Evolutionary conservation across 2,329 filamentous ascomycete species (phyloP).

Genomic region (Penicillium frequentans): DNA sequence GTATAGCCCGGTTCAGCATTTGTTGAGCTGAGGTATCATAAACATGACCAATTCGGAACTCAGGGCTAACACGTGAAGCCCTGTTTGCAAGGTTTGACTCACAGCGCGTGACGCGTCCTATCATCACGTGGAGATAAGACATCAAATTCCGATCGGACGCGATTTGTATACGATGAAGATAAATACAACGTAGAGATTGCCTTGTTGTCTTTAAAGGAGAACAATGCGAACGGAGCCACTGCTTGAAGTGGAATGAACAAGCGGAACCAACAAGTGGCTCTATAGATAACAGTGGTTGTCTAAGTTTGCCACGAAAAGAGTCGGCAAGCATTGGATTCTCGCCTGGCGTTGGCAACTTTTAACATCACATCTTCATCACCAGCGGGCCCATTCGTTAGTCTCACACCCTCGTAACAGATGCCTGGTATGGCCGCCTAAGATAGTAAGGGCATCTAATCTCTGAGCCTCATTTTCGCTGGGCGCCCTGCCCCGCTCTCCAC

Average conservation of each 20-base stretch:
- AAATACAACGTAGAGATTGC: background rate
- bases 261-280: background rate
- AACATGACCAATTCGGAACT: background rate
- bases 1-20: background rate
- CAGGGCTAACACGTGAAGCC: background rate
- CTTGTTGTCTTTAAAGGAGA: too few relatives aligned
- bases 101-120: background rate
- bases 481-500: background rate
- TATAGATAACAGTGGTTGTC: background rate
- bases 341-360: background rate
- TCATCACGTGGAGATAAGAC: background rate
- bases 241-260: background rate
- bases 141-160: background rate
- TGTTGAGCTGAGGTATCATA: too few relatives aligned
- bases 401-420: background rate
- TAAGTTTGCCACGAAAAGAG: background rate
- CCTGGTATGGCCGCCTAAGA: background rate
- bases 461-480: background rate
- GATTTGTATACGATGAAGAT: background rate
- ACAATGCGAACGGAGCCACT: background rate
- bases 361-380: background rate
- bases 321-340: background rate
- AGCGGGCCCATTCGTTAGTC: background rate
- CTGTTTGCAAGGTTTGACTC: constrained; percentile 5
- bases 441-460: background rate